These are phyloP conservation scores for Scytalidium lignicola DNA, from an alignment of 2,329 filamentous ascomycete species.

Conservation along the genomic window DNA sequence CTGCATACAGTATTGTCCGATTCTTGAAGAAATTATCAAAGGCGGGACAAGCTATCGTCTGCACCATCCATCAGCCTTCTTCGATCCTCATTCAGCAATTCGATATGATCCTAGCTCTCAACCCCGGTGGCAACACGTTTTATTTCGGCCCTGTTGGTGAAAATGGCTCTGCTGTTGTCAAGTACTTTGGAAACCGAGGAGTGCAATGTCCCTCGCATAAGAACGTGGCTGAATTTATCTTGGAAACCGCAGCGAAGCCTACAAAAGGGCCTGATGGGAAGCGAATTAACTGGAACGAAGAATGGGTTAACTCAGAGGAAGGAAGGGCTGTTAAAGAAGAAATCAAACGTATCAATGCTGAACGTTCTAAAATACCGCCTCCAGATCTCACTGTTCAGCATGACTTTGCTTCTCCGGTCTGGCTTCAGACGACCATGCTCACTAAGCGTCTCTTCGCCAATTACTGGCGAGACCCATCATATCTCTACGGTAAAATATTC, in stretches of 20 bases:
- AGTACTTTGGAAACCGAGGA: slow-evolving; percentile 64
- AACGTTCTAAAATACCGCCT: slow-evolving; percentile 31
- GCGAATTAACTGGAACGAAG: slow-evolving; percentile 66
- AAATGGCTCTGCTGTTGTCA: slow-evolving; percentile 58
- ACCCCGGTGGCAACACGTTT: slow-evolving; percentile 62
- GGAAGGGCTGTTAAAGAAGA: slow-evolving; percentile 54
- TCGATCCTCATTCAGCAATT: slow-evolving; percentile 67
- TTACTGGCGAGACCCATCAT: slow-evolving; percentile 72
- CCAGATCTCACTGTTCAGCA: slow-evolving; percentile 32
- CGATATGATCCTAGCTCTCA: slow-evolving; percentile 66
- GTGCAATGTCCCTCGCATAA: slow-evolving; percentile 61
- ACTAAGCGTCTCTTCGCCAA: slow-evolving; percentile 66
- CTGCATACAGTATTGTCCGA: slow-evolving; percentile 61
- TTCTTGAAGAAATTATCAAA: slow-evolving; percentile 64
- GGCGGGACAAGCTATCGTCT: slow-evolving; percentile 66
- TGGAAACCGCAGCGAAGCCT: slow-evolving; percentile 59
- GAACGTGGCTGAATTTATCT: slow-evolving; percentile 62
- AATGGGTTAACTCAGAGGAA: slow-evolving; percentile 64
- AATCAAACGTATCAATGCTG: slow-evolving; percentile 44
- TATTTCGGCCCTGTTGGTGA: slow-evolving; percentile 70
- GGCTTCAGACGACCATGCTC: slow-evolving; percentile 58
- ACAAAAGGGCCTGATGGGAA: slow-evolving; percentile 47
- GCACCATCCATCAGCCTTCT: slow-evolving; percentile 69
- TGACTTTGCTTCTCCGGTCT: slow-evolving; percentile 63
- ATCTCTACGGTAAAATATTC: slow-evolving; percentile 74